phyloP scores from a whole-genome alignment of 2,329 filamentous ascomycete species.

The Pestalotiopsis sp. region DNA sequence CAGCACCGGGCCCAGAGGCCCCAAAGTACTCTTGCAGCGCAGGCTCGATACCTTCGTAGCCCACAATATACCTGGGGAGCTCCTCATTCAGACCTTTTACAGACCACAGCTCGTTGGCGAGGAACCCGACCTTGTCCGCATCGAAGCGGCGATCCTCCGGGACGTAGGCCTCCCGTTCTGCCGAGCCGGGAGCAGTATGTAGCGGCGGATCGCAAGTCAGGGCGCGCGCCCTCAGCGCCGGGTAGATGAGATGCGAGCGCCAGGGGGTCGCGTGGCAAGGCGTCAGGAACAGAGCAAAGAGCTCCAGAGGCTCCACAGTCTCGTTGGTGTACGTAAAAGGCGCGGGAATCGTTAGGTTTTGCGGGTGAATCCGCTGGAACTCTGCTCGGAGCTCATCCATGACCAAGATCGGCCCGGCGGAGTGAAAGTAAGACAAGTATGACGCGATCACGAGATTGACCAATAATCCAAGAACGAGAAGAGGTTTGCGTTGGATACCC shows the following conservation, averaged over 20 bases:
- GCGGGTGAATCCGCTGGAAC: constrained; percentile 63
- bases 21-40: constrained; percentile 49
- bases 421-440: constrained; percentile 78
- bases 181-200: constrained; percentile 58
- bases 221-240: constrained; percentile 77
- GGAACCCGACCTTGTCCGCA: constrained; percentile 60
- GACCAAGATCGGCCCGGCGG: constrained; percentile 77
- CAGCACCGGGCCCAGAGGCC: constrained; percentile 37
- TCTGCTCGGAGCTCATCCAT: constrained; percentile 74
- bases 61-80: constrained; percentile 61
- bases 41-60: constrained; percentile 61
- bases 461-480: constrained; percentile 61
- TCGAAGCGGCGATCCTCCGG: constrained; percentile 96
- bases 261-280: constrained; percentile 96
- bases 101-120: constrained; percentile 57
- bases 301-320: constrained; percentile 40
- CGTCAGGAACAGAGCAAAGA: constrained; percentile 82
- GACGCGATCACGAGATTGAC: constrained; percentile 72
- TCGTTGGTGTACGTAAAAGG: constrained; percentile 26
- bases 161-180: constrained; percentile 69
- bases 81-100: constrained; percentile 31
- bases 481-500: constrained; percentile 49
- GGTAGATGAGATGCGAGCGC: constrained; percentile 83
- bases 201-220: constrained; percentile 90
- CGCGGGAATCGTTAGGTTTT: constrained; percentile 34